Base-by-base conservation (phyloP, 2,329 filamentous ascomycete species). In the Colletotrichum endophyticum region DNA sequence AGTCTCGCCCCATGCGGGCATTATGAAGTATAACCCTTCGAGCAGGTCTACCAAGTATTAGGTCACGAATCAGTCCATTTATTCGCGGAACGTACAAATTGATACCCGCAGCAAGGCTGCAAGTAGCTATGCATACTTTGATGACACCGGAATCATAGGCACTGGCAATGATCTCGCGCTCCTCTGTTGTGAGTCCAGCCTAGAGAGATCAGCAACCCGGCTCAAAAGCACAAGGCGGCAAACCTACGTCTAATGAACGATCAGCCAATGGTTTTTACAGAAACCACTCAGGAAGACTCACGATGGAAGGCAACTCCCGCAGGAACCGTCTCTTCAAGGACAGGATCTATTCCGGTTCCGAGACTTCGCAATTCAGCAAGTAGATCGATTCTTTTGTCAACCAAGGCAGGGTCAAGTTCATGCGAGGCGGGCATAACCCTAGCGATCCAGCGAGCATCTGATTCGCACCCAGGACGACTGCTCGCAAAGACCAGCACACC, bases 81-180 rank as follows among this genome's bases (percentile, higher is more conserved):
- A 6, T 8, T 12, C 22, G 11, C 7, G 12, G 30, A 15, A 78
- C 85, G 73, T 76, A 88, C 80, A 96, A 85, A 83, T 96, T 96
- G 75, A 96, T 95, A n/a, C 94, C 94, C 16, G 94, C 94, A n/a
- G 94, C 94, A 73, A 96, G 88, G 81, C 94, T 95, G 80, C 94
- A 95, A 3, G 94, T 96, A 49, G 94, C 94, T 19, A 95, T 92
- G 69, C 95, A 92, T 1, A 95, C 91, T 79, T 93, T 93, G 22
- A 96, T 82, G 7, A 90, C 86, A 1, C 94, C 94, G 53, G 86
- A 83, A 81, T 96, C 94, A 78, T 95, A 96, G 15, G 94, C 94
- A 44, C 88, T 89, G 4, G 94, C 92, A 70, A 96, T 89, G 9
- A 95, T 85, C 66, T 95, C 94, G 66, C 94, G 89, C 82, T 96